These are phyloP conservation scores for Symbiodinium pilosum DNA, from an alignment of 73 alveolate species.

Conservation along the genomic window DNA sequence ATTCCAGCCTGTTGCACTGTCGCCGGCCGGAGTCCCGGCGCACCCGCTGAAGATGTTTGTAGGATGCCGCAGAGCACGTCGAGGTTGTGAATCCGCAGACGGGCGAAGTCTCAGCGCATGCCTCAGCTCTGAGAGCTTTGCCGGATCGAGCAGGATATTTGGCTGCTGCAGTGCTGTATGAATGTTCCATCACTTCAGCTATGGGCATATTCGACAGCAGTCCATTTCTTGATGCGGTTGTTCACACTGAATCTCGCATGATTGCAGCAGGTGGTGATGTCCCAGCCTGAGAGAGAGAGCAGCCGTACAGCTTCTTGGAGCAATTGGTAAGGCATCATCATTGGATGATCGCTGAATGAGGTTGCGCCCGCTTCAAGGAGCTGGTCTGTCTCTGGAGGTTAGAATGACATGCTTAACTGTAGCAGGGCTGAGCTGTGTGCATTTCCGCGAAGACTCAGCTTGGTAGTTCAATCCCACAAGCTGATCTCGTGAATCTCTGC, in stretches of 20 bases:
- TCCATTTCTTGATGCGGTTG: too few relatives aligned
- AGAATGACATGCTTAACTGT: background rate
- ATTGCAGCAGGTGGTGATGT: background rate
- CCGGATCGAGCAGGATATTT: too few relatives aligned
- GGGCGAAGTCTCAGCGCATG: constrained; percentile 61
- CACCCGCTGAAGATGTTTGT: too few relatives aligned
- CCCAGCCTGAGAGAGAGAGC: constrained; percentile 11
- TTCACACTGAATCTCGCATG: background rate
- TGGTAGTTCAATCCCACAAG: too few relatives aligned
- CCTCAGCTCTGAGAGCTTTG: background rate
- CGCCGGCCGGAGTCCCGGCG: constrained; percentile 11
- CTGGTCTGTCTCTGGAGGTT: background rate
- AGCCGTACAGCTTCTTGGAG: too few relatives aligned
- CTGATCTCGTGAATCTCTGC: too few relatives aligned
- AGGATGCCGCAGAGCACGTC: background rate
- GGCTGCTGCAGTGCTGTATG: too few relatives aligned
- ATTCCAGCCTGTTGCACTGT: constrained; percentile 41
- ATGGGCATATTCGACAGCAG: too few relatives aligned
- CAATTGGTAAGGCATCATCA: too few relatives aligned
- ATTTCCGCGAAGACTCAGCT: too few relatives aligned
- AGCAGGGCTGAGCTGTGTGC: too few relatives aligned
- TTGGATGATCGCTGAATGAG: background rate
- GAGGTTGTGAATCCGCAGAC: constrained; percentile 84
- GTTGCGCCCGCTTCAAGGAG: background rate
- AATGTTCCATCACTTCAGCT: too few relatives aligned